These are phyloP conservation scores for Nicotiana knightiana DNA, from an alignment of 257 asterid genomes.

Conservation along the genomic window DNA sequence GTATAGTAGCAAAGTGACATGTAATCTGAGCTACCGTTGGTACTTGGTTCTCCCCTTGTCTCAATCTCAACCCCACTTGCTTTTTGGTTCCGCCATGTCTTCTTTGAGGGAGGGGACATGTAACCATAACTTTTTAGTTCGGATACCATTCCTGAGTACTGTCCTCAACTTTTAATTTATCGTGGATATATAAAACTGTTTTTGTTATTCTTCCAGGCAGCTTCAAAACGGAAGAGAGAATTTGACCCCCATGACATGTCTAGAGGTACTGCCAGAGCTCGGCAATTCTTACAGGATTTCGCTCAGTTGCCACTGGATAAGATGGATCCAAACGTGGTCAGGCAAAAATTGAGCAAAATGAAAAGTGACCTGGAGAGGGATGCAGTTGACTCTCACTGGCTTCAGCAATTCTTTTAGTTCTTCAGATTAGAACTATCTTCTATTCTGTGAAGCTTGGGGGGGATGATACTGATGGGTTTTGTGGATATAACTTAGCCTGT, in stretches of 20 bases:
- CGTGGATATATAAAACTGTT: background rate
- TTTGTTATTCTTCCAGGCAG: constrained; percentile 33
- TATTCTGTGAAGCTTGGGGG: background rate
- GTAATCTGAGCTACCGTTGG: background rate
- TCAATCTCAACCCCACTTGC: background rate
- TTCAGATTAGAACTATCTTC: background rate
- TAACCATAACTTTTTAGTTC: background rate
- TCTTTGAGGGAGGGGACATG: background rate
- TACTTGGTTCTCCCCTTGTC: background rate
- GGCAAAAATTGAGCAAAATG: constrained; percentile 43
- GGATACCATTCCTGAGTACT: background rate
- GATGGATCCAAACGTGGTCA: constrained; percentile 57
- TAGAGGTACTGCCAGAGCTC: constrained; percentile 68
- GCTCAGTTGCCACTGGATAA: constrained; percentile 67
- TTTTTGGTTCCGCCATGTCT: background rate
- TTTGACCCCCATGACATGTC: constrained; percentile 51
- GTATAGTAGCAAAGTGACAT: background rate
- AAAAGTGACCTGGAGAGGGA: constrained; percentile 66
- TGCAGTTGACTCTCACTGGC: constrained; percentile 58
- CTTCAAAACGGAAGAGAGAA: constrained; percentile 60
- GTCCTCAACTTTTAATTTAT: background rate
- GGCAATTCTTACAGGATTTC: constrained; percentile 69
- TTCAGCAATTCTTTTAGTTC: constrained; percentile 57
- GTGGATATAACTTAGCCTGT: background rate
- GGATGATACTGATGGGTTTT: background rate